phyloP scores from a whole-genome alignment of 352 stramenopile species.

The Elongisporangium prolatum region DNA sequence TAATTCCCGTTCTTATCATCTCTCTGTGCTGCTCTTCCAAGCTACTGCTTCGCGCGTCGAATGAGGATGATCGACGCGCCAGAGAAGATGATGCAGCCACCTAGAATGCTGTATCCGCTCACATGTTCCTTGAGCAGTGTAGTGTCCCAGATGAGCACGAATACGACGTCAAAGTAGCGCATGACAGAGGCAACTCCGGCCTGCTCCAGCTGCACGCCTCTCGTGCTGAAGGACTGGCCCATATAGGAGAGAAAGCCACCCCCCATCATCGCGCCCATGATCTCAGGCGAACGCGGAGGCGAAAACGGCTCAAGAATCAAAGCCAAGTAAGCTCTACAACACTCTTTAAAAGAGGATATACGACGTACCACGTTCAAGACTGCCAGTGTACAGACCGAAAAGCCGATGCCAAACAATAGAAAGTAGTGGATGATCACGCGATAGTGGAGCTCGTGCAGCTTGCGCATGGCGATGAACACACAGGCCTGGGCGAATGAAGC shows the following conservation, averaged over 20 bases:
- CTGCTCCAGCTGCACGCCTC: slow-evolving; percentile 53
- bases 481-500: slow-evolving; percentile 26
- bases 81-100: slow-evolving; percentile 42
- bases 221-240: slow-evolving; percentile 48
- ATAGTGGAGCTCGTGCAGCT: slow-evolving; percentile 40
- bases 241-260: slow-evolving; percentile 46
- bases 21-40: neutral
- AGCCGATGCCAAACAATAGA: slow-evolving; percentile 27
- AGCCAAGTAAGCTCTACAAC: neutral
- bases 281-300: neutral
- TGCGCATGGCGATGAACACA: slow-evolving; percentile 45
- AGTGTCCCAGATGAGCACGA: slow-evolving; percentile 52
- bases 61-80: slow-evolving; percentile 50
- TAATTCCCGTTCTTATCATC: neutral
- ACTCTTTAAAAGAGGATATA: too few relatives aligned
- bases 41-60: slow-evolving; percentile 28
- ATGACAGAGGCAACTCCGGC: slow-evolving; percentile 61
- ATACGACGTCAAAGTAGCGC: slow-evolving; percentile 68
- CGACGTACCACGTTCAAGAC: slow-evolving; percentile 24
- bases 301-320: neutral
- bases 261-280: slow-evolving; percentile 36
- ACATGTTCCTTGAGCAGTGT: slow-evolving; percentile 45
- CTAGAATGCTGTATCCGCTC: slow-evolving; percentile 53
- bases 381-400: slow-evolving; percentile 21
- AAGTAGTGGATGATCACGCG: slow-evolving; percentile 45